A percentile compares a stretch with the other conserved stretches of the same genome.
Evolutionary conservation across 495 filamentous ascomycete genomes (phyloP).

Genomic region (Aspergillus ellipticus): DNA sequence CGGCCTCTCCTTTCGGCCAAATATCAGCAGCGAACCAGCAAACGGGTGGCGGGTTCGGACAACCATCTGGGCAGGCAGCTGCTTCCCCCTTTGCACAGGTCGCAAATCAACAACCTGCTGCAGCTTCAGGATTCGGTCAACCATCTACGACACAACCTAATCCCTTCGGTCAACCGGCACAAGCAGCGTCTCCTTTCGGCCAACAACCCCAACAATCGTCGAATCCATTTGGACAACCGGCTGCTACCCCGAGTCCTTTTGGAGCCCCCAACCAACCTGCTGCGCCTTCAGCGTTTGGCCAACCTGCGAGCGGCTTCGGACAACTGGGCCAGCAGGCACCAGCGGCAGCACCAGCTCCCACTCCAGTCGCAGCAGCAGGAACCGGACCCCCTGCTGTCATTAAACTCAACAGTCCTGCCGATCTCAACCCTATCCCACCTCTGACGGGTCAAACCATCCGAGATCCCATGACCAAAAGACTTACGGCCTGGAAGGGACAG

Average conservation of each 20-base stretch:
- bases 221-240: conserved; percentile 27
- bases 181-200: conserved; percentile 24
- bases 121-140: conserved; percentile 26
- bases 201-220: conserved; percentile 17
- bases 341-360: conserved; percentile 1
- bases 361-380: conserved; percentile 12
- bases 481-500: conserved; percentile 52
- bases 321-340: conserved; percentile 11
- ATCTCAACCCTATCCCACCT: conserved; percentile 35
- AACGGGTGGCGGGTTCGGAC: conserved; percentile 27
- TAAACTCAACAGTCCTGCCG: conserved; percentile 26
- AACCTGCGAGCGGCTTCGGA: conserved; percentile 18
- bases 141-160: conserved; percentile 16
- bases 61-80: conserved; percentile 18
- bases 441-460: conserved; percentile 36
- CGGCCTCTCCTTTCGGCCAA: conserved; percentile 35
- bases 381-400: conserved; percentile 31
- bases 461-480: conserved; percentile 31
- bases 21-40: conserved; percentile 23
- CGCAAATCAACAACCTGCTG: conserved; percentile 17
- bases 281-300: conserved; percentile 28
- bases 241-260: conserved; percentile 16
- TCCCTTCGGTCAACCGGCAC: conserved; percentile 35
- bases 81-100: conserved; percentile 32
- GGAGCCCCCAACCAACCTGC: conserved; percentile 20